phyloP scores from a whole-genome alignment of 768 basidiomycete genomes.

The Lentinula aciculospora region DNA sequence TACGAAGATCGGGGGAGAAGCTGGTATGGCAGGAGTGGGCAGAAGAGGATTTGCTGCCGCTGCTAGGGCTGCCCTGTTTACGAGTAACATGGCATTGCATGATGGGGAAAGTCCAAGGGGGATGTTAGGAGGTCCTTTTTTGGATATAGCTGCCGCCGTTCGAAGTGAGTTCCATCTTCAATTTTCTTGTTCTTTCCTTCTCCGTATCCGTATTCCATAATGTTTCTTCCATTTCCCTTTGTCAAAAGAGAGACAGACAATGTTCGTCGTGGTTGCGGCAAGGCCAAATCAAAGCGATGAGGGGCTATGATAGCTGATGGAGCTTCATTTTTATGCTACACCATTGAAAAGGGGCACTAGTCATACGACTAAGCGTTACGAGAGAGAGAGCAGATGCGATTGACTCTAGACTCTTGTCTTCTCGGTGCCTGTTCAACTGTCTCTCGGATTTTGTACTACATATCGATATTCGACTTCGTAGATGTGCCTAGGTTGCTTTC shows the following conservation, averaged over 20 bases:
- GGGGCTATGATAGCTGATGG: not conserved
- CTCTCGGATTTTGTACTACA: too few relatives aligned
- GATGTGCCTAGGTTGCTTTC: too few relatives aligned
- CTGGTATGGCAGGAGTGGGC: slow-evolving; percentile 90
- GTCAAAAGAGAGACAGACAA: not conserved
- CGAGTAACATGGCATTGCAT: slow-evolving; percentile 10
- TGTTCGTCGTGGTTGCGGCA: not conserved
- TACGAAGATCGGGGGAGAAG: slow-evolving; percentile 70
- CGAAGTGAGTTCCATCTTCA: slow-evolving; percentile 25
- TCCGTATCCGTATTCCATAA: too few relatives aligned
- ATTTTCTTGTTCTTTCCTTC: not conserved
- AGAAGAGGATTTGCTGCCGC: slow-evolving; percentile 79
- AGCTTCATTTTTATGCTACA: not conserved
- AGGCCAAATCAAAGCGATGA: not conserved
- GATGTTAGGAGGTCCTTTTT: slow-evolving; percentile 16
- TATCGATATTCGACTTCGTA: too few relatives aligned
- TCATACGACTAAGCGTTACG: not conserved
- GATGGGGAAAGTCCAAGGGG: slow-evolving; percentile 6
- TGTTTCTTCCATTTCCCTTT: not conserved
- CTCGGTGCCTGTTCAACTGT: not conserved
- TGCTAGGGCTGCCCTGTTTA: slow-evolving; percentile 53
- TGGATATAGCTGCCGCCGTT: slow-evolving; percentile 39
- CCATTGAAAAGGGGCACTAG: not conserved
- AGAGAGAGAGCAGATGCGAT: not conserved
- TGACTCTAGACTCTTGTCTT: not conserved